phyloP scores from a whole-genome alignment of 1,284 basidiomycete genomes.

The Violaceomyces palustris region DNA sequence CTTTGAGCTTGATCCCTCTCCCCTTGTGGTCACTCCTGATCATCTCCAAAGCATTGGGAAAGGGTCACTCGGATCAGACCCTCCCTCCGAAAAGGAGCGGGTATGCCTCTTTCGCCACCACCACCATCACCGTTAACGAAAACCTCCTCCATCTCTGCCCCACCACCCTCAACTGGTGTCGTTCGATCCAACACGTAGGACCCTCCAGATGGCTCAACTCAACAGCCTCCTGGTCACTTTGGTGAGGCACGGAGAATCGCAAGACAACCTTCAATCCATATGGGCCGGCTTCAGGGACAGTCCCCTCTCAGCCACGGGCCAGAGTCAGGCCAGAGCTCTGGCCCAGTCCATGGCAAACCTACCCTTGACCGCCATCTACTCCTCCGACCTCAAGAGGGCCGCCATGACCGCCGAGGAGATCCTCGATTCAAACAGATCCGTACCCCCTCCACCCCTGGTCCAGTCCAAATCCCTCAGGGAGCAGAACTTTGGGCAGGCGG shows the following conservation, averaged over 20 bases:
- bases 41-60: too few species aligned
- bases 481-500: conserved; percentile 65
- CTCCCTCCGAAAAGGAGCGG: too few species aligned
- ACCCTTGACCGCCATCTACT: conserved; percentile 66
- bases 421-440: conserved; percentile 55
- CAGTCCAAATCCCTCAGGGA: conserved; percentile 55
- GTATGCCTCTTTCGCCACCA: too few species aligned
- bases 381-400: conserved; percentile 75
- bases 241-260: conserved; percentile 37
- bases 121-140: too few species aligned
- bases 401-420: conserved; percentile 66
- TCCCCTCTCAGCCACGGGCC: conserved; percentile 74
- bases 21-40: too few species aligned
- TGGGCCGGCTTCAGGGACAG: conserved; percentile 86
- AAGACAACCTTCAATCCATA: conserved; percentile 54
- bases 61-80: too few species aligned
- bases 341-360: conserved; percentile 63
- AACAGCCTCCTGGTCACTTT: conserved; percentile 31
- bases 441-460: conserved; percentile 59
- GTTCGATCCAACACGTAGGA: not conserved
- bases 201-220: too few species aligned
- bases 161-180: too few species aligned
- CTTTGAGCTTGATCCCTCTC: too few species aligned
- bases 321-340: conserved; percentile 77
- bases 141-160: too few species aligned